phyloP scores from a whole-genome alignment of 495 filamentous ascomycete genomes.

The Bryoglossum gracile region DNA sequence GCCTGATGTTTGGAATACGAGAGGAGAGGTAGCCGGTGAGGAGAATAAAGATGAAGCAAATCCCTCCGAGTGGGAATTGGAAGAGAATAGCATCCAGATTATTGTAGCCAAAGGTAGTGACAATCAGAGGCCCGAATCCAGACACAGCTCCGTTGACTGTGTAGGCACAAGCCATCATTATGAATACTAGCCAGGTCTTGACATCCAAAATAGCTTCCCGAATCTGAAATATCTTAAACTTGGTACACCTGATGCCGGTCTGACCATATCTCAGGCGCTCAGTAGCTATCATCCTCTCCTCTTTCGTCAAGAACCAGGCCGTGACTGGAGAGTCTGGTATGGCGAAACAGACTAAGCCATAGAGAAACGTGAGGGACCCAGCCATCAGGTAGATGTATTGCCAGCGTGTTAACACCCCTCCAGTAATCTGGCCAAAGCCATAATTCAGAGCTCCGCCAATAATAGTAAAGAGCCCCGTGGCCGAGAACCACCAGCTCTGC shows the following conservation, averaged over 20 bases:
- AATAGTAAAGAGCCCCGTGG: constrained; percentile 59
- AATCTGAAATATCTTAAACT: constrained; percentile 54
- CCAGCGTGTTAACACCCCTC: constrained; percentile 49
- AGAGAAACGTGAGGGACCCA: constrained; percentile 55
- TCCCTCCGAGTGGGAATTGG: constrained; percentile 62
- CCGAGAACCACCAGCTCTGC: constrained; percentile 64
- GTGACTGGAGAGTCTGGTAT: constrained; percentile 51
- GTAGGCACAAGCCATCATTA: constrained; percentile 54
- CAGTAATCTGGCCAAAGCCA: constrained; percentile 57
- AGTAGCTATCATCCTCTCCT: constrained; percentile 47
- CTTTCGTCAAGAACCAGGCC: constrained; percentile 45
- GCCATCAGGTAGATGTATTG: constrained; percentile 65
- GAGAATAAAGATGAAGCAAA: constrained; percentile 58
- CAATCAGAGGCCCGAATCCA: constrained; percentile 70
- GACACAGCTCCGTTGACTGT: constrained; percentile 69
- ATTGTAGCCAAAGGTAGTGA: constrained; percentile 64
- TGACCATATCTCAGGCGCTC: constrained; percentile 51
- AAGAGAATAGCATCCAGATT: constrained; percentile 60
- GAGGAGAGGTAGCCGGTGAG: constrained; percentile 55
- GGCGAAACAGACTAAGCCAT: constrained; percentile 55
- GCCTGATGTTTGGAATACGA: constrained; percentile 52
- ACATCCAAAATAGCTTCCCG: constrained; percentile 48
- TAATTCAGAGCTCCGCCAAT: constrained; percentile 62
- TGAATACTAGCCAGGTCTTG: constrained; percentile 56
- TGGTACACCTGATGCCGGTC: constrained; percentile 52